A percentile compares a stretch with the other conserved stretches of the same genome.
phyloP scores from a whole-genome alignment of 495 filamentous ascomycete genomes.

The Penicillium egyptiacum region DNA sequence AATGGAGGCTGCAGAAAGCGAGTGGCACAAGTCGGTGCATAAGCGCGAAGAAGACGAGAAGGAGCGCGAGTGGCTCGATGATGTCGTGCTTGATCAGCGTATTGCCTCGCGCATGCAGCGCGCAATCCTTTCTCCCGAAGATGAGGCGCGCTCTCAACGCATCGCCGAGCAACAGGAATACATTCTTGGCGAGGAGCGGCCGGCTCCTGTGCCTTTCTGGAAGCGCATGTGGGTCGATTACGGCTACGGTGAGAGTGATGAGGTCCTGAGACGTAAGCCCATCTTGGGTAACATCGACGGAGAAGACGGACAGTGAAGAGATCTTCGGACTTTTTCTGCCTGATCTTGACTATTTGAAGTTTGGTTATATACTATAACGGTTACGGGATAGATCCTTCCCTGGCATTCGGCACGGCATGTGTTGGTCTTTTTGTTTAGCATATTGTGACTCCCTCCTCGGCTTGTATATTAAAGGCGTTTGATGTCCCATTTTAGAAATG shows the following conservation, averaged over 20 bases:
- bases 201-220: constrained; percentile 40
- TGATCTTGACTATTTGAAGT: neutral
- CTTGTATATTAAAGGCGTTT: constrained; percentile 36
- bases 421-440: constrained; percentile 24
- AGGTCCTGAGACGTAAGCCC: constrained; percentile 40
- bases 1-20: constrained; percentile 73
- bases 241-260: constrained; percentile 48
- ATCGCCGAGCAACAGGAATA: constrained; percentile 66
- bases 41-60: constrained; percentile 56
- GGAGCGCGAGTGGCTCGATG: constrained; percentile 74
- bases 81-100: constrained; percentile 73
- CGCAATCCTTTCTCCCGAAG: constrained; percentile 61
- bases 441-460: constrained; percentile 27
- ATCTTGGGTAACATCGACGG: constrained; percentile 43
- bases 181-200: constrained; percentile 56
- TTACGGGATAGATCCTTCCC: constrained; percentile 21
- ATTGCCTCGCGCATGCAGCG: constrained; percentile 79
- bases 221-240: constrained; percentile 47
- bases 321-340: constrained; percentile 1
- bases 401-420: constrained; percentile 16
- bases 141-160: constrained; percentile 63
- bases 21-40: constrained; percentile 83
- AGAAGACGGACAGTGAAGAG: constrained; percentile 32
- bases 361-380: constrained; percentile 23
- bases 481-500: constrained; percentile 14